Evolutionary conservation across 73 alveolate genomes (phyloP).

Genomic region (Breviolum minutum): DNA sequence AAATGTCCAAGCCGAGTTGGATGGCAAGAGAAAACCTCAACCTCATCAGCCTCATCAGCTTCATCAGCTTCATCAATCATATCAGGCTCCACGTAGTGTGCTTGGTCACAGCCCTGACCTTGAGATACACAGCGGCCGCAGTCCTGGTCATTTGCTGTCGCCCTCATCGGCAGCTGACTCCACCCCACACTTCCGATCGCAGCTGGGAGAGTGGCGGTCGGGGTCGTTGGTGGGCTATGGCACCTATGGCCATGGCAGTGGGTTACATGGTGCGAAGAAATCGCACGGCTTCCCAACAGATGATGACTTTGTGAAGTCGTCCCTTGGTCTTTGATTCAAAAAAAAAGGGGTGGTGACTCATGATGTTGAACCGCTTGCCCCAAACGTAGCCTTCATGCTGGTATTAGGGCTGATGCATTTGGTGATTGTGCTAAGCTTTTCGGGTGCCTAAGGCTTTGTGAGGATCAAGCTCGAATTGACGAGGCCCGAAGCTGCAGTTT

Average conservation of each 20-base stretch:
- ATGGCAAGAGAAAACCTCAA: neutral
- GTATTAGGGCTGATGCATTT: too few relatives aligned
- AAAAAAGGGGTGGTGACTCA: neutral
- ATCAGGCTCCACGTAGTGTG: neutral
- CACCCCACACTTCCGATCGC: conserved; percentile 16
- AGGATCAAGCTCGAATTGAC: conserved; percentile 48
- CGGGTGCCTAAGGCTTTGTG: neutral
- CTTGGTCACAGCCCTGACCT: neutral
- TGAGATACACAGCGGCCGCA: neutral
- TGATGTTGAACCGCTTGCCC: too few relatives aligned
- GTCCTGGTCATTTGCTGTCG: conserved; percentile 7
- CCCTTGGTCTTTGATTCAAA: neutral
- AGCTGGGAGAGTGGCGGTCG: neutral
- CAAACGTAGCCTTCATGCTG: too few relatives aligned
- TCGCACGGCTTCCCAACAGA: neutral
- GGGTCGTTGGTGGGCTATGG: neutral
- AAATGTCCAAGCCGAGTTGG: conserved; percentile 51
- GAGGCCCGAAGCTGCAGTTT: neutral
- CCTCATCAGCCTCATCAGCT: neutral
- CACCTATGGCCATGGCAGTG: neutral
- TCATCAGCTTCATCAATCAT: too few relatives aligned
- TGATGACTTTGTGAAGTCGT: conserved; percentile 50
- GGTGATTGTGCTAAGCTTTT: too few relatives aligned
- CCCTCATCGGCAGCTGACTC: neutral
- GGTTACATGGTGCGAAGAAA: neutral